Evolutionary conservation across 164 flowering plant genomes (phyloP), one percentile per base, ranked within the genome.

Genomic region (Tetrastigma voinierianum): DNA sequence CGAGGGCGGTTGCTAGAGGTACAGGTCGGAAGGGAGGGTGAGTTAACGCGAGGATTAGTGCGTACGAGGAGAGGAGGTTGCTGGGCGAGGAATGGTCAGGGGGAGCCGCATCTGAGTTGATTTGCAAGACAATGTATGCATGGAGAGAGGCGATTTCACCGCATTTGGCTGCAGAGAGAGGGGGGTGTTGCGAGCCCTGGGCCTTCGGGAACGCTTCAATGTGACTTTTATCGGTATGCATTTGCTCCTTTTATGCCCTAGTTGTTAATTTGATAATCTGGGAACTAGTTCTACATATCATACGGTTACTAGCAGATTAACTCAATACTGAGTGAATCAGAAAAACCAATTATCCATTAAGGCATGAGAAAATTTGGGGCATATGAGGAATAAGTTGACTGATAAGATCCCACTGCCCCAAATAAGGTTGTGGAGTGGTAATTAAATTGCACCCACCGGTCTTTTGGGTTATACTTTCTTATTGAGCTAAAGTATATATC

Each of bases 171-270:
- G 96, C 77, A 1, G 88, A 88, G 80, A 92, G 88, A 71, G 99
- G 99, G 99, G 14, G 98, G 99, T n/a, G 90, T 95, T 69, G 97
- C 98, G 0, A 90, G 97, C 74, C 99, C 99, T 0, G 99, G 91
- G 10, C 96, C 98, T 11, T 92, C 97, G 0, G 98, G 99, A 3
- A 68, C 96, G 44, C 90, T 95, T 44, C 99, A 95, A 64, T 92
- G 99, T 60, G 95, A 94, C 61, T 73, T 94, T 72, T 94, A 94
- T 63, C 78, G 98, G 98, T 91, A 47, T 32, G 12, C 23, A 10
- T 18, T 3, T 62, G 49, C 21, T 63, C 1, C 21, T 16, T 23
- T 7, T 23, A 2, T 2, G 10, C 10, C 10, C 48, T 24, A 17
- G 10, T 45, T 17, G 44, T 2, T 43, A 24, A 4, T 25, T 25